These are phyloP conservation scores for Boletus rex-veris DNA, from an alignment of 768 basidiomycete genomes.

Conservation along the genomic window DNA sequence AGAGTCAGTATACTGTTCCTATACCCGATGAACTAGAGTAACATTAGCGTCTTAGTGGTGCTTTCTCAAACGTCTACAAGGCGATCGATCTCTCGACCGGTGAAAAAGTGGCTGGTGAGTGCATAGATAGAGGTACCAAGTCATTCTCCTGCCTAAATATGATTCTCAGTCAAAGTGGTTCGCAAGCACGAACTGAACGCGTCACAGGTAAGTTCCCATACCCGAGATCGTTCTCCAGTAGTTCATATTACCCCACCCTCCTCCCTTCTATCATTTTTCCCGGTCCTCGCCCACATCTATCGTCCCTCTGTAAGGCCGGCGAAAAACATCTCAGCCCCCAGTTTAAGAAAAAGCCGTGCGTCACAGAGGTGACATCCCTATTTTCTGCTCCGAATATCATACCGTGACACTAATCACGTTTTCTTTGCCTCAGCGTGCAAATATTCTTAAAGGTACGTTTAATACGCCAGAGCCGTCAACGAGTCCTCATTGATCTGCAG, in stretches of 20 bases:
- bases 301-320: slow-evolving; percentile 60
- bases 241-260: slow-evolving; percentile 24
- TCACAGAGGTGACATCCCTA: slow-evolving; percentile 78
- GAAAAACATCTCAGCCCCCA: slow-evolving; percentile 91
- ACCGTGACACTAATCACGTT: slow-evolving; percentile 17
- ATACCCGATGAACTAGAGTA: slow-evolving; percentile 7
- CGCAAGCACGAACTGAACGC: slow-evolving; percentile 90
- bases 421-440: slow-evolving; percentile 60
- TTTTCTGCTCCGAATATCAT: slow-evolving; percentile 18
- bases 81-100: slow-evolving; percentile 74
- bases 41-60: slow-evolving; percentile 55
- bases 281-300: slow-evolving; percentile 19
- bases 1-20: slow-evolving; percentile 54
- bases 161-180: slow-evolving; percentile 78
- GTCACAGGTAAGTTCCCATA: slow-evolving; percentile 69
- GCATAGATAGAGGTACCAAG: not conserved
- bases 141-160: slow-evolving; percentile 4
- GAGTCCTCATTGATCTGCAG: slow-evolving; percentile 38
- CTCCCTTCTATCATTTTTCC: slow-evolving; percentile 18
- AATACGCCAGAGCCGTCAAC: not conserved
- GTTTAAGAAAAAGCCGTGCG: slow-evolving; percentile 97
- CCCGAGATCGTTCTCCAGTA: slow-evolving; percentile 20
- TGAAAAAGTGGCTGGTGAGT: slow-evolving; percentile 77
- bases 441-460: slow-evolving; percentile 83
- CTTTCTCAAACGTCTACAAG: slow-evolving; percentile 98